phyloP scores from a whole-genome alignment of 2,329 filamentous ascomycete species.

The Colletotrichum euphorbiae region DNA sequence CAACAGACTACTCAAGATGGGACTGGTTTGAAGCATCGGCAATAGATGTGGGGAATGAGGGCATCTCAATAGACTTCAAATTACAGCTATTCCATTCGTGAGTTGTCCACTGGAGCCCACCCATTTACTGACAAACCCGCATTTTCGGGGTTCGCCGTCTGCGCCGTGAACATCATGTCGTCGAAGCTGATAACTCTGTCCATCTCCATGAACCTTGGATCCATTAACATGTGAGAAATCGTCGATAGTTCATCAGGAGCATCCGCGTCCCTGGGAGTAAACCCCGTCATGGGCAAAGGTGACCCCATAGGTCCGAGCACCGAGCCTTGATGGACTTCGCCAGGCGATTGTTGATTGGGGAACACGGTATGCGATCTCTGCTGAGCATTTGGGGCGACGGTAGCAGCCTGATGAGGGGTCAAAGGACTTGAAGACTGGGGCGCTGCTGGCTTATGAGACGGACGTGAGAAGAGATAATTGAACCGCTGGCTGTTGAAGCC shows the following conservation, averaged over 20 bases:
- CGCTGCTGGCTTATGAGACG: neutral
- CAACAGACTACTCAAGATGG: constrained; percentile 55
- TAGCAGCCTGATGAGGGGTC: neutral
- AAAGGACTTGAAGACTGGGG: neutral
- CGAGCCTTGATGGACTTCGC: constrained; percentile 16
- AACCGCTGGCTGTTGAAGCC: constrained; percentile 31
- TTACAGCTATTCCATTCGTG: constrained; percentile 18
- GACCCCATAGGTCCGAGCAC: constrained; percentile 28
- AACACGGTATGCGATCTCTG: constrained; percentile 14
- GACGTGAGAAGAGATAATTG: constrained; percentile 19
- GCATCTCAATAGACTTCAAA: constrained; percentile 31
- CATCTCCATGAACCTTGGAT: constrained; percentile 48
- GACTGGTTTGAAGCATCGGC: constrained; percentile 33
- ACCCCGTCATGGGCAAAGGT: constrained; percentile 11
- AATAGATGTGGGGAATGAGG: neutral
- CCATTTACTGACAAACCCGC: constrained; percentile 18
- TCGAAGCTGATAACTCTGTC: constrained; percentile 52
- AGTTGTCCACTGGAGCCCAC: constrained; percentile 26
- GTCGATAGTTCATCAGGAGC: constrained; percentile 44
- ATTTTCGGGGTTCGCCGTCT: constrained; percentile 14
- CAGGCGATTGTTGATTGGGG: constrained; percentile 5
- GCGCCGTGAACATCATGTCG: constrained; percentile 49
- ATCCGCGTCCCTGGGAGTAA: constrained; percentile 23
- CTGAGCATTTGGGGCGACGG: neutral
- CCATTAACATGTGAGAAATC: constrained; percentile 48